Base-by-base conservation (phyloP, 106 monocot genomes). In the Dendrobium officinale region DNA sequence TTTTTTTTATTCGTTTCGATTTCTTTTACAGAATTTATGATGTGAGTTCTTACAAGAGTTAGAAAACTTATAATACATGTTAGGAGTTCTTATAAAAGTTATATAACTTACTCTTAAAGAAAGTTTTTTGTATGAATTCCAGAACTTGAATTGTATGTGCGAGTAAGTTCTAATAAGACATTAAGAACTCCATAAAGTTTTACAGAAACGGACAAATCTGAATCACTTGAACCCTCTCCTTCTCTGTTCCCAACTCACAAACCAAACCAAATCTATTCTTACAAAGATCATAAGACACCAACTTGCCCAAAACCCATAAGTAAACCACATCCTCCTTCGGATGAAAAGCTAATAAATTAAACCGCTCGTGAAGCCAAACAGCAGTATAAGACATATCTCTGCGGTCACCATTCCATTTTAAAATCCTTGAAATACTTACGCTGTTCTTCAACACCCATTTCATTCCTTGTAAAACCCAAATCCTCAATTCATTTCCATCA, bases 381-480 rank as follows among this genome's bases (percentile, higher is more conserved):
- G 22, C 45, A 18, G 37, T 13, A 4, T 20, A 42, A 59, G 16
- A 16, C 58, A 9, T 56, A 5, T 54, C 54, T 20, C 26, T 33
- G 6, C 24, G 1, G 8, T 29, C 55, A 37, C 29, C 9, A 31
- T 33, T 13, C 75, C 29, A 47, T 44, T 66, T 66, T 22, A 82
- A 49, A 5, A 81, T 26, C 3, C 42, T 54, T 2, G 2, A 37
- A 68, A 84, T 4, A 17, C 80, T 44, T 5, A 85, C 61, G 15
- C 83, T 73, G 72, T 79, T 58, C 86, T 84, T 89, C 84, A 92
- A 79, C 27, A 64, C 41, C 92, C 92, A 92, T 29, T 68, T 77
- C 76, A 20, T 49, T 5, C 40, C 48, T 1, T 4, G 27, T 11
- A 86, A 40, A 87, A 47, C 77, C 92, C 92, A 92, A 72, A 89